phyloP scores from a whole-genome alignment of 2,329 filamentous ascomycete genomes.

The Fusarium miscanthi region DNA sequence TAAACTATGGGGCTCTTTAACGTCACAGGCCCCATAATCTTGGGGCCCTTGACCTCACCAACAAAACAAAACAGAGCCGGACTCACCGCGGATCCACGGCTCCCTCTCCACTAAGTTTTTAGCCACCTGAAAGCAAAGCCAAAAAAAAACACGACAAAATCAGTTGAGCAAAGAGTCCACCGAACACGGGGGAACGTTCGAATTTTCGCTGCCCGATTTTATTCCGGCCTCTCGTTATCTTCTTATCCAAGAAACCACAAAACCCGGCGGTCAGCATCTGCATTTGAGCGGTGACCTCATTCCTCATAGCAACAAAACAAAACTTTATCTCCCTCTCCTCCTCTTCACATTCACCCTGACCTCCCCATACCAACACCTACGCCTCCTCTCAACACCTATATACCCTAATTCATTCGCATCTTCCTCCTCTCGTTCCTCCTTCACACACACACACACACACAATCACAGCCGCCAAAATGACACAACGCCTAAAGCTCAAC shows the following conservation, averaged over 20 bases:
- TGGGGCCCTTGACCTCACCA: slow-evolving; percentile 3
- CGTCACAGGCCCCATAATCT: slow-evolving; percentile 28
- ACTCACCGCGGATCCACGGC: slow-evolving; percentile 11
- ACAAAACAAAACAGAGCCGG: not conserved
- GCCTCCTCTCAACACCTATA: not conserved
- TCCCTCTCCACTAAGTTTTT: slow-evolving; percentile 18
- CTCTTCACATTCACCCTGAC: not conserved
- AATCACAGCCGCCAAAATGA: slow-evolving; percentile 13
- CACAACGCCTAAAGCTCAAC: slow-evolving; percentile 44
- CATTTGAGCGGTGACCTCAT: slow-evolving; percentile 31
- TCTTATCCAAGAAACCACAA: slow-evolving; percentile 13
- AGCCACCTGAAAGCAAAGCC: slow-evolving; percentile 10
- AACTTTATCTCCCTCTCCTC: not conserved
- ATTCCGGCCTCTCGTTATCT: slow-evolving; percentile 20
- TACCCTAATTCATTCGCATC: not conserved
- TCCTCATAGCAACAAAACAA: slow-evolving; percentile 26
- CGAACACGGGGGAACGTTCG: slow-evolving; percentile 34
- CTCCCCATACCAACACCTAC: not conserved
- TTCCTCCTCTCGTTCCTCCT: not conserved
- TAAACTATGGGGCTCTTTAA: slow-evolving; percentile 22
- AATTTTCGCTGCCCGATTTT: slow-evolving; percentile 32
- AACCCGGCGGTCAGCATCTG: slow-evolving; percentile 34
- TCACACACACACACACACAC: not conserved
- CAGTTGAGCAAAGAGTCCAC: slow-evolving; percentile 10
- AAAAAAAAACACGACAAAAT: not conserved